Evolutionary conservation across 305 asterid species (phyloP).

Genomic region (Fraxinus latifolia): DNA sequence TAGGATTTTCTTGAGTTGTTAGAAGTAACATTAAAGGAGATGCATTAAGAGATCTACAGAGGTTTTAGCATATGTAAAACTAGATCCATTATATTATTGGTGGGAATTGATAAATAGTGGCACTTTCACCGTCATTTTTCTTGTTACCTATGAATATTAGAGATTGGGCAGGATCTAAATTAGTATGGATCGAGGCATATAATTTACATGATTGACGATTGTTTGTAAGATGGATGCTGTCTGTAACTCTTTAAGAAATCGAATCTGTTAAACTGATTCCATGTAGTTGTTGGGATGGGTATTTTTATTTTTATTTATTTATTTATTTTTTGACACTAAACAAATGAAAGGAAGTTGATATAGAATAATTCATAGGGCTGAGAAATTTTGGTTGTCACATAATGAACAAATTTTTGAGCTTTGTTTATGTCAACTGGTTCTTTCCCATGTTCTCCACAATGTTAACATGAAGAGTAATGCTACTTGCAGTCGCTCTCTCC

Average conservation of each 20-base stretch:
- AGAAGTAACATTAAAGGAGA: background rate
- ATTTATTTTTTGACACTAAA: background rate
- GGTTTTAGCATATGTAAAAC: background rate
- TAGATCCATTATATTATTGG: background rate
- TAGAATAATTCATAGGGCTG: background rate
- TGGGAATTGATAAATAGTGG: background rate
- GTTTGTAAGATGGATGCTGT: background rate
- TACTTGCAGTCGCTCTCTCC: too few species aligned
- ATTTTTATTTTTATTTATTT: background rate
- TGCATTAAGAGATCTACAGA: background rate
- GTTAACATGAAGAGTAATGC: background rate
- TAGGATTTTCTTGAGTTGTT: background rate
- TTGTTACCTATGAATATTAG: background rate
- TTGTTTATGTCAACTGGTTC: background rate
- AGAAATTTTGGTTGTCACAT: conserved; percentile 9
- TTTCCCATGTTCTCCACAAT: background rate
- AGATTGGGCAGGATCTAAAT: background rate
- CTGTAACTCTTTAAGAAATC: background rate
- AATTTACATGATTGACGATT: background rate
- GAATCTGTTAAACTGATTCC: background rate
- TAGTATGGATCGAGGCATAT: background rate
- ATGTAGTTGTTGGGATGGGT: background rate
- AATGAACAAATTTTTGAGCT: background rate
- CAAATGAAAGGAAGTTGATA: background rate
- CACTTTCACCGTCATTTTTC: background rate